Percentiles rank a stretch among this genome's conserved stretches.
These are phyloP conservation scores for Botrytis cinerea DNA, from an alignment of 2,329 filamentous ascomycete species.

Conservation along the genomic window DNA sequence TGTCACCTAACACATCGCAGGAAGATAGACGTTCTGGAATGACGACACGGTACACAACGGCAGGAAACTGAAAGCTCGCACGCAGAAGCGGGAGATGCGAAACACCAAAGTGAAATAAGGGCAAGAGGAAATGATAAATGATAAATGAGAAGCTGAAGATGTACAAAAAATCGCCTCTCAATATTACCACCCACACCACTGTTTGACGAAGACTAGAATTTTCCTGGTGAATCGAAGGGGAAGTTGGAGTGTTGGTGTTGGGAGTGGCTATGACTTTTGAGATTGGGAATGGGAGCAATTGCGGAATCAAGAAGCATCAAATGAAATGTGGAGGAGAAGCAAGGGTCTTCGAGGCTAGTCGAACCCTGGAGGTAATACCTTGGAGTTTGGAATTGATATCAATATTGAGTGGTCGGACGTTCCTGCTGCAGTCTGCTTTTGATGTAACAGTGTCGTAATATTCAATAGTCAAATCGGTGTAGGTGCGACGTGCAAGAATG, in stretches of 20 bases:
- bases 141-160: neutral
- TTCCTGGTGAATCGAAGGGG: neutral
- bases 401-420: conserved; percentile 11
- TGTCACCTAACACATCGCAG: conserved; percentile 23
- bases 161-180: neutral
- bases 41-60: neutral
- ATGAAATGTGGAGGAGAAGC: conserved; percentile 16
- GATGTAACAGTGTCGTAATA: neutral
- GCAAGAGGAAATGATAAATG: conserved; percentile 3
- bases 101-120: neutral
- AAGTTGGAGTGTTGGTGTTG: conserved; percentile 13
- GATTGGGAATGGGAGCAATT: neutral
- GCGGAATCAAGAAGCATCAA: neutral
- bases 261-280: conserved; percentile 2
- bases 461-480: neutral
- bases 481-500: neutral
- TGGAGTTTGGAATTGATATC: neutral
- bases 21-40: conserved; percentile 1
- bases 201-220: neutral
- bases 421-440: conserved; percentile 8
- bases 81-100: neutral
- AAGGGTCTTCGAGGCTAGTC: conserved; percentile 11
- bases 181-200: neutral
- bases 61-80: conserved; percentile 5
- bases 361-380: neutral